Evolutionary conservation across 1,139 yeast species (phyloP), one percentile per base, ranked within the genome.

Genomic region (Kodamaea derodonti): DNA sequence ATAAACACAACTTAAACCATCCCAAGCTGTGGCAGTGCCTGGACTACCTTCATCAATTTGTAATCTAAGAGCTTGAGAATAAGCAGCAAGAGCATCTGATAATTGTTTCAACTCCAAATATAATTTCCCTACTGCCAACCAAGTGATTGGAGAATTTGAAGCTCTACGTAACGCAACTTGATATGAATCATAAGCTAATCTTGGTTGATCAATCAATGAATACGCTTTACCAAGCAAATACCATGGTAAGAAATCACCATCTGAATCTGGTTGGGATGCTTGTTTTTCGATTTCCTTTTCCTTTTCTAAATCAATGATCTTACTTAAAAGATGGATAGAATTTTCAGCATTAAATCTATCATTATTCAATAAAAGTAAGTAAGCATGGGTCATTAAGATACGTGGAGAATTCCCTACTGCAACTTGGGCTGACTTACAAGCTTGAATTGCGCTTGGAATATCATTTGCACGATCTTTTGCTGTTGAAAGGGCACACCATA

Each of bases 31-130:
- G 2, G 80, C 83, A 4, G 73, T 65, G 1, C 76, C 75, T 4
- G 72, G 63, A 3, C 71, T 60, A 11, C 65, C 65, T 33, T 71
- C 77, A 32, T 74, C 78, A 35, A 65, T 62, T 45, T 72, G 74
- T 17, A 76, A 53, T 31, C 78, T 58, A 24, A 78, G 65, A 2
- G 84, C 84, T 51, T 79, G 84, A 1, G 82, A 73, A 50, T 77
- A 80, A 2, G 85, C 85, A 5, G 82, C 79, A 33, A 80, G 58
- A 0, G 86, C 80, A 48, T 80, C 86, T 3, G 80, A 74, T 18
- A 80, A 54, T 52, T 80, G 86, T 34, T 74, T 73, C 46, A 78
- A 60, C 42, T 71, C 72, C 38, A 80, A 55, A 48, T 80, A 80
- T 33, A 80, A 58, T 18, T 75, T 69, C 1, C 85, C 87, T 16